Evolutionary conservation across 495 filamentous ascomycete genomes (phyloP).

Genomic region (Penicillium desertorum): DNA sequence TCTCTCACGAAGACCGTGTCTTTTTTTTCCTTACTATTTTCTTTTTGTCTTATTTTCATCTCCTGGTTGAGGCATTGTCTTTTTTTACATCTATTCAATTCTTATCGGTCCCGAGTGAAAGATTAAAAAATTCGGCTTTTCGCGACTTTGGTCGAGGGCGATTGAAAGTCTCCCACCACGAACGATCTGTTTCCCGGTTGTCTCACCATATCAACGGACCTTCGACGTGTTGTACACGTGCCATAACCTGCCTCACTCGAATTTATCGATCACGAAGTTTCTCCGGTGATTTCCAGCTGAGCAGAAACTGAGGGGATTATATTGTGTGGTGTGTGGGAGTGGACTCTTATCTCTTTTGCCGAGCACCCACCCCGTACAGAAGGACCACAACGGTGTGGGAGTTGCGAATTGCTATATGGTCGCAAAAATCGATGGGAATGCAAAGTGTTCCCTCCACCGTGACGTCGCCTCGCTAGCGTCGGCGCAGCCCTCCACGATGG

Average conservation of each 20-base stretch:
- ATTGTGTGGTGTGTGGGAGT: constrained; percentile 22
- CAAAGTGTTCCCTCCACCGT: constrained; percentile 39
- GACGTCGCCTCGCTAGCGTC: constrained; percentile 46
- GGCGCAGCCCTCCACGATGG: constrained; percentile 44
- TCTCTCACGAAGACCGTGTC: not conserved
- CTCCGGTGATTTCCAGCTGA: constrained; percentile 6
- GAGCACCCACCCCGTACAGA: constrained; percentile 19
- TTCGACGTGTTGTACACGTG: not conserved
- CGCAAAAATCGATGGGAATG: constrained; percentile 50
- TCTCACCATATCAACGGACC: constrained; percentile 4
- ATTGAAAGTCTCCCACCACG: constrained; percentile 7
- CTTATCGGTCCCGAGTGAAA: not conserved
- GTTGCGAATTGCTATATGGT: constrained; percentile 42
- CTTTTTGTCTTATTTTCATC: constrained; percentile 16
- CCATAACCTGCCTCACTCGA: not conserved
- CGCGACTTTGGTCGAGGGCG: constrained; percentile 11
- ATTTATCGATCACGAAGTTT: not conserved
- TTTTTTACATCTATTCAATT: constrained; percentile 11
- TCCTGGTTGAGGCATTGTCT: constrained; percentile 29
- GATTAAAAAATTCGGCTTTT: constrained; percentile 3
- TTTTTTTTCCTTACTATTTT: constrained; percentile 10
- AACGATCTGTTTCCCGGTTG: not conserved
- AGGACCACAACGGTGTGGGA: constrained; percentile 12
- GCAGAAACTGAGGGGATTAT: constrained; percentile 23
- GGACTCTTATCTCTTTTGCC: constrained; percentile 21